Conservation (phyloP, 805 yeast species). For the Monosporozyma aerobia region DNA sequence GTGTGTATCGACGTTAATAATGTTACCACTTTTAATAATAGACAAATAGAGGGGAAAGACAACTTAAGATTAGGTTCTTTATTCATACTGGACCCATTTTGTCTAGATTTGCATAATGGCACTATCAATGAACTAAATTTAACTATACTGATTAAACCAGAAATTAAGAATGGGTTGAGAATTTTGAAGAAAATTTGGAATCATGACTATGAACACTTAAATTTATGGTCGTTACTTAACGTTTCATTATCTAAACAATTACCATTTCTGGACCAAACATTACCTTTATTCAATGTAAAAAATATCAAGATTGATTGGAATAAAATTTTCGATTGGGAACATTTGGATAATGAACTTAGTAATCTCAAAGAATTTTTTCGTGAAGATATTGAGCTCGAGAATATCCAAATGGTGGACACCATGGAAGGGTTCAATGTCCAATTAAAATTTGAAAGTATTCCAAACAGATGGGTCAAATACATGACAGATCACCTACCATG, state of each 20-base stretch:
- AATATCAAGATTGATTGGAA: slow-evolving; percentile 17
- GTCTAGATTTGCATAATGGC: slow-evolving; percentile 18
- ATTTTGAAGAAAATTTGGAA: slow-evolving; percentile 24
- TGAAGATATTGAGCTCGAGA: slow-evolving; percentile 16
- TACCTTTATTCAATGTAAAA: slow-evolving; percentile 13
- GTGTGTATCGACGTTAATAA: slow-evolving; percentile 21
- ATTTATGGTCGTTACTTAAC: slow-evolving; percentile 21
- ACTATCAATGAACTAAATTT: slow-evolving; percentile 14
- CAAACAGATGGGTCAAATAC: background rate
- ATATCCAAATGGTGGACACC: slow-evolving; percentile 18
- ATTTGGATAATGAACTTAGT: background rate
- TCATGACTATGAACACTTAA: slow-evolving; percentile 17
- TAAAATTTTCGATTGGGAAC: slow-evolving; percentile 14
- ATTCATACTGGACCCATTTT: slow-evolving; percentile 13
- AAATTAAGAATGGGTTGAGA: slow-evolving; percentile 17
- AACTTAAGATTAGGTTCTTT: slow-evolving; percentile 13
- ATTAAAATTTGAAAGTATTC: background rate
- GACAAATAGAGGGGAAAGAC: slow-evolving; percentile 1
- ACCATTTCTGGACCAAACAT: slow-evolving; percentile 3
- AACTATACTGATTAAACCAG: slow-evolving; percentile 20
- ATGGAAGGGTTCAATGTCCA: slow-evolving; percentile 20
- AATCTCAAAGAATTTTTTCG: slow-evolving; percentile 6
- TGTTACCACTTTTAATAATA: slow-evolving; percentile 19
- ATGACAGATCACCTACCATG: slow-evolving; percentile 7
- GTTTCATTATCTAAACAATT: slow-evolving; percentile 12